Evolutionary conservation across 2,329 filamentous ascomycete genomes (phyloP).

Genomic region (Xylariaceae sp.): DNA sequence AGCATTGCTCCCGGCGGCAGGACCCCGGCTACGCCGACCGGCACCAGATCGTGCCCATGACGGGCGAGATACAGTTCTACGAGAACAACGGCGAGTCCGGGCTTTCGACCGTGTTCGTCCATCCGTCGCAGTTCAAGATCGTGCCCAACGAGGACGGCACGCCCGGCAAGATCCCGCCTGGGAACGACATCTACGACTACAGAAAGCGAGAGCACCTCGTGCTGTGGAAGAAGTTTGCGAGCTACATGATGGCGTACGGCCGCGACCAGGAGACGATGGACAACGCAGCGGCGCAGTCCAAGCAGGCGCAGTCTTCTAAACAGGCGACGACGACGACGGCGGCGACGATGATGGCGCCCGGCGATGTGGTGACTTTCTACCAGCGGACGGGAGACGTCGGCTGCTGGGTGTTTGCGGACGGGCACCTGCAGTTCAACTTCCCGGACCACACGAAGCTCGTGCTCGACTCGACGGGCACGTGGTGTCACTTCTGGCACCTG

Average conservation of each 20-base stretch:
- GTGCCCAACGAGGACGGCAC: conserved; percentile 52
- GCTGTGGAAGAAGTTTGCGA: conserved; percentile 68
- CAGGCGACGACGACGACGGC: too few relatives aligned
- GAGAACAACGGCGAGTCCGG: conserved; percentile 64
- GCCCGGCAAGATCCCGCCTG: conserved; percentile 54
- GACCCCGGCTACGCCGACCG: conserved; percentile 52
- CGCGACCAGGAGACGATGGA: conserved; percentile 59
- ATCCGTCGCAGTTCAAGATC: conserved; percentile 56
- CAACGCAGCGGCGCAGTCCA: conserved; percentile 38
- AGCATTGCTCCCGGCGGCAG: conserved; percentile 59
- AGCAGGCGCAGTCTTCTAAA: too few relatives aligned
- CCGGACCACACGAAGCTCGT: conserved; percentile 84
- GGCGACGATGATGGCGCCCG: conserved; percentile 39
- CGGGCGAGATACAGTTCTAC: conserved; percentile 64
- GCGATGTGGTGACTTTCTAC: conserved; percentile 70
- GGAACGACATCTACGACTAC: conserved; percentile 60
- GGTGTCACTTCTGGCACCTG: conserved; percentile 73
- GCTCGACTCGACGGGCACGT: conserved; percentile 66
- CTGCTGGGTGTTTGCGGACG: conserved; percentile 76
- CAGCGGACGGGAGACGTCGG: conserved; percentile 76
- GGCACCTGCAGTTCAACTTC: conserved; percentile 82
- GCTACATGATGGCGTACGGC: conserved; percentile 69
- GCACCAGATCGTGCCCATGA: conserved; percentile 59
- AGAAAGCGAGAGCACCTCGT: conserved; percentile 61
- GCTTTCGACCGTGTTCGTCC: conserved; percentile 57